Percentiles rank a stretch among this genome's conserved stretches.
Evolutionary conservation across 345 rosid genomes (phyloP).

Genomic region (Mercurialis annua): DNA sequence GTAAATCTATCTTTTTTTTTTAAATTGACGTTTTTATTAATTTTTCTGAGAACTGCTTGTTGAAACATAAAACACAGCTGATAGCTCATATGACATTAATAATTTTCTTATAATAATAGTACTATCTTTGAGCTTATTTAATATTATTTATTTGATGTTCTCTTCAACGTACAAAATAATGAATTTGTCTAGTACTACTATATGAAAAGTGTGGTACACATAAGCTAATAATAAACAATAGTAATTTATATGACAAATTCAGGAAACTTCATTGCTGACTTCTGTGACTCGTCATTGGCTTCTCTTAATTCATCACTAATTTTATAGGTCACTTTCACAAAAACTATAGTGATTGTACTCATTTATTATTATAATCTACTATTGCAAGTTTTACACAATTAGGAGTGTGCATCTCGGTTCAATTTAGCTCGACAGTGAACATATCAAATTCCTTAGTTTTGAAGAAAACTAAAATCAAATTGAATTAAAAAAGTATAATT

Average conservation of each 20-base stretch:
- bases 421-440: no score
- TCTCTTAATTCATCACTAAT: constrained; percentile 23
- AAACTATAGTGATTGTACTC: no score
- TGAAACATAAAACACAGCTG: no score
- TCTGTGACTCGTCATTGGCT: constrained; percentile 22
- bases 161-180: constrained; percentile 9
- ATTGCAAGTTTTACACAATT: no score
- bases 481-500: no score
- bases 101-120: background rate
- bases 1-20: no score
- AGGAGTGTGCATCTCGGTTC: no score
- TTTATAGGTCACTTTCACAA: constrained; percentile 19
- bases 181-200: background rate
- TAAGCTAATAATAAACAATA: background rate
- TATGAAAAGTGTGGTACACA: background rate
- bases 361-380: no score
- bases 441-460: background rate
- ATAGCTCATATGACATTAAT: no score
- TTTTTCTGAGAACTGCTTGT: no score
- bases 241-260: constrained; percentile 11
- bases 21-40: no score
- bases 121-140: background rate
- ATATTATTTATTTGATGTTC: background rate
- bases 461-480: no score
- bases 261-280: constrained; percentile 29